Evolutionary conservation across 2,329 filamentous ascomycete species (phyloP).

Genomic region (Hymenoscyphus occultus): DNA sequence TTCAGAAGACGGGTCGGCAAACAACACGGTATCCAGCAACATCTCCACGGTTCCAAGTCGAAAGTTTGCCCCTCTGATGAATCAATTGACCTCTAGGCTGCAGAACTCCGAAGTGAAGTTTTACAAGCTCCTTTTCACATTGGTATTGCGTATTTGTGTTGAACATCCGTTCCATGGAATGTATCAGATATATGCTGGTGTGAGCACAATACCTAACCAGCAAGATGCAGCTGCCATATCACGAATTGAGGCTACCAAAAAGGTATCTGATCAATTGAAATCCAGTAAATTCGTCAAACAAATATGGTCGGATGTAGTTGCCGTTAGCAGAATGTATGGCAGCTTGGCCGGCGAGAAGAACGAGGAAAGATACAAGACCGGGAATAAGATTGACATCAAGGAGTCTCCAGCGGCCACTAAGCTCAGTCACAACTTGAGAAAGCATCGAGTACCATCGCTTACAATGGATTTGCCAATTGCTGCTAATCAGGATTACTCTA

Average conservation of each 20-base stretch:
- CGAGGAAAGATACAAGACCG: slow-evolving; percentile 63
- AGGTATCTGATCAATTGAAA: slow-evolving; percentile 58
- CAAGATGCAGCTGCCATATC: slow-evolving; percentile 74
- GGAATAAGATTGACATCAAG: slow-evolving; percentile 60
- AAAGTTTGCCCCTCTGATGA: slow-evolving; percentile 92
- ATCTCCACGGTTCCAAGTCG: slow-evolving; percentile 76
- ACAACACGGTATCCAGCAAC: slow-evolving; percentile 69
- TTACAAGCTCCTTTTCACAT: slow-evolving; percentile 67
- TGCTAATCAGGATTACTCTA: slow-evolving; percentile 69
- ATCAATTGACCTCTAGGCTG: slow-evolving; percentile 91
- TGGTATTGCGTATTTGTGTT: slow-evolving; percentile 80
- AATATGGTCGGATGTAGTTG: slow-evolving; percentile 71
- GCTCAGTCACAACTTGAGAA: slow-evolving; percentile 60
- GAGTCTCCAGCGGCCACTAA: slow-evolving; percentile 61
- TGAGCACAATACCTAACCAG: slow-evolving; percentile 63
- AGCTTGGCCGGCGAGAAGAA: slow-evolving; percentile 63
- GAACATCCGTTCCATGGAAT: slow-evolving; percentile 97
- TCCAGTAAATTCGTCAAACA: slow-evolving; percentile 47
- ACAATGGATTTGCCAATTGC: slow-evolving; percentile 82
- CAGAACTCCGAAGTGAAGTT: slow-evolving; percentile 69
- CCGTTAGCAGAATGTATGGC: slow-evolving; percentile 67
- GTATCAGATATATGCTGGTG: slow-evolving; percentile 90
- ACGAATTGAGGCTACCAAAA: slow-evolving; percentile 69
- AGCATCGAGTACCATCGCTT: slow-evolving; percentile 75
- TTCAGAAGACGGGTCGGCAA: slow-evolving; percentile 71